These are phyloP conservation scores for Pneumocystis jirovecii DNA, from an alignment of 1,139 yeast species.

Conservation along the genomic window DNA sequence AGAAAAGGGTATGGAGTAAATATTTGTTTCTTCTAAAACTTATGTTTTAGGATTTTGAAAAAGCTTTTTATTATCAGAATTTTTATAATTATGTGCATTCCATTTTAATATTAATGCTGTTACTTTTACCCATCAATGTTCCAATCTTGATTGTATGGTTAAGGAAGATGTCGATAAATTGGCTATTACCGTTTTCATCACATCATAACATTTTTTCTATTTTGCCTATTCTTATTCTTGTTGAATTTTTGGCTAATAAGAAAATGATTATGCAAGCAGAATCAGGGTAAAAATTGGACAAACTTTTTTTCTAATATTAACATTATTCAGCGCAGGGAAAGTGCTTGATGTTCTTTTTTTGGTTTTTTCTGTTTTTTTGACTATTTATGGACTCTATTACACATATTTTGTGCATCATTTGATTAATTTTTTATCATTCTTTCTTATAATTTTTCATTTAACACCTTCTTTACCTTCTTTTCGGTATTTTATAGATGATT, in stretches of 20 bases:
- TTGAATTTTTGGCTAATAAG: conserved; percentile 19
- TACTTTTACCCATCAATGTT: conserved; percentile 23
- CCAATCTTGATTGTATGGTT: conserved; percentile 25
- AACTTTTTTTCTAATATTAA: conserved; percentile 1
- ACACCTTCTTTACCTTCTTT: background rate
- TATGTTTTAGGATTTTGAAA: conserved; percentile 2
- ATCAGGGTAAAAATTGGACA: conserved; percentile 10
- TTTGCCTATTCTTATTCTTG: conserved; percentile 22
- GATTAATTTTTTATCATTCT: conserved; percentile 21
- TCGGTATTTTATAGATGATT: background rate
- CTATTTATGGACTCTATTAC: conserved; percentile 23
- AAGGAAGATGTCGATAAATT: conserved; percentile 21
- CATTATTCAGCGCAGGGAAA: conserved; percentile 5
- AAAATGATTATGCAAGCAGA: conserved; percentile 20
- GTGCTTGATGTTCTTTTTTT: conserved; percentile 18
- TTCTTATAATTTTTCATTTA: conserved; percentile 5
- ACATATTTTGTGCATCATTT: conserved; percentile 25
- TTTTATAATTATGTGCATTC: conserved; percentile 19
- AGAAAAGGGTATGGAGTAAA: conserved; percentile 3
- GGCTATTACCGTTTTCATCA: conserved; percentile 21
- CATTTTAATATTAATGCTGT: conserved; percentile 21
- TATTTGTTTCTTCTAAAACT: background rate
- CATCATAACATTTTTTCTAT: conserved; percentile 22
- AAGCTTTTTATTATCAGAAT: conserved; percentile 4
- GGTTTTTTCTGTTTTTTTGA: conserved; percentile 19